A percentile compares a stretch with the other conserved stretches of the same genome.
phyloP scores from a whole-genome alignment of 768 basidiomycete species.

The Mycena amicta region DNA sequence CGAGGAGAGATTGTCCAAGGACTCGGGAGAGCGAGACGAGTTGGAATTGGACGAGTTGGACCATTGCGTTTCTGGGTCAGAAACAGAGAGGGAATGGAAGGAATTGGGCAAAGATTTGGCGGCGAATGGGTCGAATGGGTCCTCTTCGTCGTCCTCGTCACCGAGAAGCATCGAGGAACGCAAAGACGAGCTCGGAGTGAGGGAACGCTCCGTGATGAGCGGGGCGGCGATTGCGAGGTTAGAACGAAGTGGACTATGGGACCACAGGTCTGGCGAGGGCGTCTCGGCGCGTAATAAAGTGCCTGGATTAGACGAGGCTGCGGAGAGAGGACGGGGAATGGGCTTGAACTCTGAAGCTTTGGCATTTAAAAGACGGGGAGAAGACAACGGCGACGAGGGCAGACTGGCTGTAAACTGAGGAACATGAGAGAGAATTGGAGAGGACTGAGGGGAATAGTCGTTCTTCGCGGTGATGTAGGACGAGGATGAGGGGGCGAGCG shows the following conservation, averaged over 20 bases:
- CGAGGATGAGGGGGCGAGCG: conserved; percentile 61
- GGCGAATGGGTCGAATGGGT: conserved; percentile 81
- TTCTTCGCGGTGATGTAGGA: conserved; percentile 60
- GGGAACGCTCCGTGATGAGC: conserved; percentile 73
- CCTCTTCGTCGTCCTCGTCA: conserved; percentile 66
- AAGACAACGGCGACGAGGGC: conserved; percentile 82
- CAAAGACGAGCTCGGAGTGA: conserved; percentile 70
- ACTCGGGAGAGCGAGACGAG: conserved; percentile 54
- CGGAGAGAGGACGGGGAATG: conserved; percentile 76
- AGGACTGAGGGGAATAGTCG: conserved; percentile 65
- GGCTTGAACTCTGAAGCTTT: conserved; percentile 91
- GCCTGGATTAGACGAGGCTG: conserved; percentile 64
- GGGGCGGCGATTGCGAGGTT: conserved; percentile 93
- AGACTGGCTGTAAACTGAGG: conserved; percentile 78
- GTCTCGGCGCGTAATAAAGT: conserved; percentile 69
- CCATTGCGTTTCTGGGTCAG: conserved; percentile 65
- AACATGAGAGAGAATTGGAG: conserved; percentile 64
- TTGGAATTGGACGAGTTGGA: conserved; percentile 52
- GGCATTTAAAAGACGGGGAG: conserved; percentile 84
- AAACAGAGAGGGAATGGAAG: conserved; percentile 64
- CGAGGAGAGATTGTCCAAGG: conserved; percentile 37
- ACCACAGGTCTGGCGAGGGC: conserved; percentile 90
- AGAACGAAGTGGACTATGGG: conserved; percentile 71
- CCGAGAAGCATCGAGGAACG: conserved; percentile 63
- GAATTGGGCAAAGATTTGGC: conserved; percentile 51